phyloP scores from a whole-genome alignment of 2,329 filamentous ascomycete genomes.

The Trichoderma sp. region DNA sequence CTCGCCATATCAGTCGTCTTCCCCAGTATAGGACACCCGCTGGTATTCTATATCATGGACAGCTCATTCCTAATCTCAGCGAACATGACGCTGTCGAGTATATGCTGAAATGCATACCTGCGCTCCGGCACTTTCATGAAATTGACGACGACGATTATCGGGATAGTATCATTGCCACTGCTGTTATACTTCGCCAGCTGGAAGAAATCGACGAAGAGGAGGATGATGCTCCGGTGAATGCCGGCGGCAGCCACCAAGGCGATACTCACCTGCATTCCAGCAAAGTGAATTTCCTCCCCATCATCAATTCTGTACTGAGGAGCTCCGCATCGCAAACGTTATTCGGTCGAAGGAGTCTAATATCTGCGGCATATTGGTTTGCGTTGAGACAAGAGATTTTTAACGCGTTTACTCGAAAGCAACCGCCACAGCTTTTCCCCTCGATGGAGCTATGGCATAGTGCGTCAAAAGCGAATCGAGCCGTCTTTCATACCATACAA shows the following conservation, averaged over 20 bases:
- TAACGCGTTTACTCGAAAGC: slow-evolving; percentile 43
- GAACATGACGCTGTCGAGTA: slow-evolving; percentile 45
- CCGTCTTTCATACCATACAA: slow-evolving; percentile 46
- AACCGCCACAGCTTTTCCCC: slow-evolving; percentile 42
- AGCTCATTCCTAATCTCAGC: slow-evolving; percentile 40
- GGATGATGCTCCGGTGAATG: slow-evolving; percentile 27
- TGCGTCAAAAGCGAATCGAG: slow-evolving; percentile 43
- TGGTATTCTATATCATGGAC: slow-evolving; percentile 43
- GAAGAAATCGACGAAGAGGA: slow-evolving; percentile 47
- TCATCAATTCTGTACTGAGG: slow-evolving; percentile 44
- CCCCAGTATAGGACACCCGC: slow-evolving; percentile 42
- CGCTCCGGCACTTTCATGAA: slow-evolving; percentile 41
- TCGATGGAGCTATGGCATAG: slow-evolving; percentile 39
- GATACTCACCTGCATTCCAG: background rate
- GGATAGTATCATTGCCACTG: slow-evolving; percentile 45
- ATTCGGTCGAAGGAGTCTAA: slow-evolving; percentile 41
- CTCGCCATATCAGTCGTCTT: slow-evolving; percentile 42
- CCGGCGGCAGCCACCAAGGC: slow-evolving; percentile 1
- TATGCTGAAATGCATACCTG: slow-evolving; percentile 44
- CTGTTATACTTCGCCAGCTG: slow-evolving; percentile 44
- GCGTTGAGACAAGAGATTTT: slow-evolving; percentile 45
- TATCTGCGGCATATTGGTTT: too few species aligned
- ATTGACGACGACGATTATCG: slow-evolving; percentile 43
- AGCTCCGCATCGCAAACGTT: slow-evolving; percentile 42
- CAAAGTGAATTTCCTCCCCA: slow-evolving; percentile 43